These are phyloP conservation scores for Termitomyces sp. DNA, from an alignment of 768 basidiomycete genomes.

Conservation along the genomic window DNA sequence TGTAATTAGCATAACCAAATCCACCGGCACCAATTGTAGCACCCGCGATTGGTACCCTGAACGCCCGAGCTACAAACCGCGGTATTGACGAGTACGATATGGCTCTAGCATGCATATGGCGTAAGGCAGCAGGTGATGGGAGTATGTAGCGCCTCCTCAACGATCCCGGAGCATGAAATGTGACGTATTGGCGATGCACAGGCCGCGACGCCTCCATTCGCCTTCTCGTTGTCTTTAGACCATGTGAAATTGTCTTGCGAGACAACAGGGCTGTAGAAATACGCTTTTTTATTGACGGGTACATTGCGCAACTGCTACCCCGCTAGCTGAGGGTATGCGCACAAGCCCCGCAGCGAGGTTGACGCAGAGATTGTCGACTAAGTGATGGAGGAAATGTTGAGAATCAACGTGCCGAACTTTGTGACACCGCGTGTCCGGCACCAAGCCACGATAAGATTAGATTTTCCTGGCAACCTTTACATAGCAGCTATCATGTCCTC, in stretches of 20 bases:
- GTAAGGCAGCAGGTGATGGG: conserved; percentile 35
- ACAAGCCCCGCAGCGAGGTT: not conserved
- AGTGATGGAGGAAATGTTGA: not conserved
- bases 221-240: conserved; percentile 38
- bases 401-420: conserved; percentile 6
- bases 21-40: conserved; percentile 89
- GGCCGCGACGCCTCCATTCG: conserved; percentile 29
- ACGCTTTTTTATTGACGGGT: conserved; percentile 13
- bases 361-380: not conserved
- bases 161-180: conserved; percentile 48
- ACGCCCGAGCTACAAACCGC: conserved; percentile 81
- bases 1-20: conserved; percentile 93
- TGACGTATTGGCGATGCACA: conserved; percentile 52
- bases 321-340: not conserved
- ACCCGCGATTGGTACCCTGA: conserved; percentile 83
- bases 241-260: conserved; percentile 50
- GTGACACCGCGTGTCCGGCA: conserved; percentile 9
- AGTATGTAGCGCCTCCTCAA: conserved; percentile 44
- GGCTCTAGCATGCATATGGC: conserved; percentile 68
- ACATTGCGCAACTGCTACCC: conserved; percentile 10
- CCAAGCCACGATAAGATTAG: conserved; percentile 14
- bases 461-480: not conserved
- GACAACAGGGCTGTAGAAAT: conserved; percentile 12
- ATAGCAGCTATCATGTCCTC: conserved; percentile 14
- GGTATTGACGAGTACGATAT: conserved; percentile 88